Evolutionary conservation across 176 grass and related monocot genomes (phyloP), one percentile per base, ranked within the genome.

Genomic region (Avena insularis): DNA sequence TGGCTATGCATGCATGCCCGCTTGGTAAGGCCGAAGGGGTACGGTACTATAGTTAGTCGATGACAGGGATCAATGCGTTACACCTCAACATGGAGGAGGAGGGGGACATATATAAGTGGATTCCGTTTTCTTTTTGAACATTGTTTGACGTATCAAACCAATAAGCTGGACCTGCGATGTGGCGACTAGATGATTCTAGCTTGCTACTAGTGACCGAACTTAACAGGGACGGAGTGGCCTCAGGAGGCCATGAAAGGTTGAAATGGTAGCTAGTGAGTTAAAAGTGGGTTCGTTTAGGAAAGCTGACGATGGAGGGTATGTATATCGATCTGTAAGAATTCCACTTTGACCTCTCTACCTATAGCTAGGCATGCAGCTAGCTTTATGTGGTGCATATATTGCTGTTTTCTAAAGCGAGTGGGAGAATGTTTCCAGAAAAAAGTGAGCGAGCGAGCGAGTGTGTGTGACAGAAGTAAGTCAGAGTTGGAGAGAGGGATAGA

Each of bases 211-310:
- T 77, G 75, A 77, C 75, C 75, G 15, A 77, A 77, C 75, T 35
- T 56, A 19, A 40, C 66, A 61, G 7, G 48, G 81, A 40, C 12
- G 46, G 43, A 47, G 11, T 87, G 79, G 71, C 86, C 36, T 54
- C 60, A 78, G 61, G 50, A 88, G 72, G 51, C 35, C 35, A 73
- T 77, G 80, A 88, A 83, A 88, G 86, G 86, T 75, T 83, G 50
- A 86, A 85, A 79, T 47, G 15, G 0, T 15, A 45, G 16, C 7
- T 27, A 71, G 16, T 8, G 49, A 25, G 75, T 54, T 77, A 55
- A 77, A 77, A 77, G 75, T 77, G 75, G 48, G 73, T 31, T 76
- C 25, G 2, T 21, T 17, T 53, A 31, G 72, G 45, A 29, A 51
- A 49, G 45, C 46, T 46, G 0, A 29, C 46, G 12, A 35, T 35